phyloP scores from a whole-genome alignment of 2,329 filamentous ascomycete genomes.

The Sporothrix luriei region DNA sequence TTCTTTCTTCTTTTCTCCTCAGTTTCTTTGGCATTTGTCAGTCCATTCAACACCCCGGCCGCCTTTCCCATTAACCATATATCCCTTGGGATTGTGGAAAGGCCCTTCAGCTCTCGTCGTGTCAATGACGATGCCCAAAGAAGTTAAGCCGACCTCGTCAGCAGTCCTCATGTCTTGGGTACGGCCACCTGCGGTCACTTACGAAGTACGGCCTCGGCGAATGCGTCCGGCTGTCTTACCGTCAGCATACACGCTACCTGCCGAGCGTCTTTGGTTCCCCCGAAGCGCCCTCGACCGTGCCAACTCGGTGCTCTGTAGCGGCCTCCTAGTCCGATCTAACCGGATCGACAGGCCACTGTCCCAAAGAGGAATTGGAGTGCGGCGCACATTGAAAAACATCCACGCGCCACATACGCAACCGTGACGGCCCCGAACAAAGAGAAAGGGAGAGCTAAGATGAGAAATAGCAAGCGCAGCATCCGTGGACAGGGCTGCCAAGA shows the following conservation, averaged over 20 bases:
- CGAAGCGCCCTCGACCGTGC: no score
- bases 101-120: not conserved
- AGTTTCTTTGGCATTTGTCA: not conserved
- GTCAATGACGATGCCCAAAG: not conserved
- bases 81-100: not conserved
- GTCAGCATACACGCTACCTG: no score
- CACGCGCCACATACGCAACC: no score
- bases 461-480: no score
- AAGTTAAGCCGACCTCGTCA: not conserved
- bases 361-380: not conserved
- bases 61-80: not conserved
- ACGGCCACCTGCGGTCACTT: no score
- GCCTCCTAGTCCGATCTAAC: no score
- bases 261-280: no score
- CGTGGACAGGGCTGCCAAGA: no score
- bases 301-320: no score
- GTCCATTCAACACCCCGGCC: not conserved
- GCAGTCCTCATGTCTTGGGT: not conserved
- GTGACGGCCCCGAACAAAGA: not conserved
- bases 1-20: not conserved
- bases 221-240: no score
- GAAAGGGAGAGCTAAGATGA: no score
- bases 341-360: not conserved
- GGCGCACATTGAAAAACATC: not conserved
- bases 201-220: no score